Percentiles rank a stretch among this genome's conserved stretches.
Conservation (phyloP, 352 stramenopile genomes). For the Phytophthora parvispora region DNA sequence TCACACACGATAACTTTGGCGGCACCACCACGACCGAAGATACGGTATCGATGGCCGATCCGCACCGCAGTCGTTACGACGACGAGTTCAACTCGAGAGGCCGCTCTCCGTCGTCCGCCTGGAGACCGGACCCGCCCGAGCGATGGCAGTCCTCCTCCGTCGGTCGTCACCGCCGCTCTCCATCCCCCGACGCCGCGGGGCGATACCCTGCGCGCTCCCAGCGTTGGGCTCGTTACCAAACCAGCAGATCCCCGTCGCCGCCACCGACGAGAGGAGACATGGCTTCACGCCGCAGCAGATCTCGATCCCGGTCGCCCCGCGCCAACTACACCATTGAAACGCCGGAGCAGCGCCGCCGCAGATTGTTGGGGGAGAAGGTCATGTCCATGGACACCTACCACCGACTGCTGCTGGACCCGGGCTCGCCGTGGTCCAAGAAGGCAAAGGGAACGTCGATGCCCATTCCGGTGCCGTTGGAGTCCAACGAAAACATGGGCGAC, state of each 20-base stretch:
- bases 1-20: not conserved
- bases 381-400: conserved; percentile 26
- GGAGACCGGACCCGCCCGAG: not conserved
- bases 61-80: conserved; percentile 15
- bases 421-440: conserved; percentile 15
- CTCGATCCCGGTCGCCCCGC: conserved; percentile 14
- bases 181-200: not conserved
- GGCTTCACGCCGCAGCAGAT: conserved; percentile 14
- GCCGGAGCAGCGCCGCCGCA: conserved; percentile 7
- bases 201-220: conserved; percentile 8
- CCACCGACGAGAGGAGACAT: conserved; percentile 2
- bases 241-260: conserved; percentile 17
- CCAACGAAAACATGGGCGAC: conserved; percentile 12
- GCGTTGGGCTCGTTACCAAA: conserved; percentile 8
- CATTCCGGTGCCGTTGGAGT: conserved; percentile 24
- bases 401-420: conserved; percentile 4
- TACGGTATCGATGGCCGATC: conserved; percentile 15
- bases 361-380: conserved; percentile 20
- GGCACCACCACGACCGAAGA: not conserved
- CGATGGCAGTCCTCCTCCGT: conserved; percentile 3
- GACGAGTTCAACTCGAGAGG: conserved; percentile 6
- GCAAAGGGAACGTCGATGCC: not conserved
- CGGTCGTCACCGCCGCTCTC: conserved; percentile 3
- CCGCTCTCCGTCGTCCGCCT: not conserved
- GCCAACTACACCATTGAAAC: conserved; percentile 11